These are phyloP conservation scores for Vigna mungo DNA, from an alignment of 306 rosid genomes.

Conservation along the genomic window DNA sequence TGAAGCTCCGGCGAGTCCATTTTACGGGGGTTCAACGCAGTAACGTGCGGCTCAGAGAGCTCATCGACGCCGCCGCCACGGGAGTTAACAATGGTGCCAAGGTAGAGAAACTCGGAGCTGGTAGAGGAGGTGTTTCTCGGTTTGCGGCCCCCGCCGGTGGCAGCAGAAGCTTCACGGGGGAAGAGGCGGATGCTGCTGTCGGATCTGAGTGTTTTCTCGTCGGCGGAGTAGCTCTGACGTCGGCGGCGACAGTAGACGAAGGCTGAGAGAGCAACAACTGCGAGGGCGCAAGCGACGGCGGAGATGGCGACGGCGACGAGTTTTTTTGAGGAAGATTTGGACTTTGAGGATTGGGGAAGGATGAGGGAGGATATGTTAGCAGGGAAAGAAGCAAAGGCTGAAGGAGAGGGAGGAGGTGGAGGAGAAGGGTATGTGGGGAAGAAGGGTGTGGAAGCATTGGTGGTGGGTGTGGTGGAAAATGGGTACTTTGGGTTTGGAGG, in stretches of 20 bases:
- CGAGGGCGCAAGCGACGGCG: conserved; percentile 52
- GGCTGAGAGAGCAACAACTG: conserved; percentile 46
- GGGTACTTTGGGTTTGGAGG: conserved; percentile 62
- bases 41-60: conserved; percentile 38
- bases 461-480: conserved; percentile 60
- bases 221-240: conserved; percentile 45
- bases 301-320: conserved; percentile 56
- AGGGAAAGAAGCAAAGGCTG: conserved; percentile 79
- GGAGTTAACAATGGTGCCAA: conserved; percentile 82
- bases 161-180: conserved; percentile 37
- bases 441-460: conserved; percentile 63
- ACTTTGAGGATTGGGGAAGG: conserved; percentile 58
- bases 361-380: conserved; percentile 91
- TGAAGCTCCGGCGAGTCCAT: conserved; percentile 75
- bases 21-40: conserved; percentile 51
- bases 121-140: conserved; percentile 52
- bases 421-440: conserved; percentile 80
- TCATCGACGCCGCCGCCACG: conserved; percentile 61
- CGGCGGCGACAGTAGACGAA: conserved; percentile 61
- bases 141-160: conserved; percentile 20
- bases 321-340: conserved; percentile 52
- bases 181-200: conserved; percentile 69
- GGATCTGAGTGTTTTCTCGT: conserved; percentile 78
- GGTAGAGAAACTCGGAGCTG: conserved; percentile 90
- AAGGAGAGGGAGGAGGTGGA: conserved; percentile 74